A percentile compares a stretch with the other conserved stretches of the same genome.
Evolutionary conservation across 495 filamentous ascomycete species (phyloP).

Genomic region (Thozetella sp.): DNA sequence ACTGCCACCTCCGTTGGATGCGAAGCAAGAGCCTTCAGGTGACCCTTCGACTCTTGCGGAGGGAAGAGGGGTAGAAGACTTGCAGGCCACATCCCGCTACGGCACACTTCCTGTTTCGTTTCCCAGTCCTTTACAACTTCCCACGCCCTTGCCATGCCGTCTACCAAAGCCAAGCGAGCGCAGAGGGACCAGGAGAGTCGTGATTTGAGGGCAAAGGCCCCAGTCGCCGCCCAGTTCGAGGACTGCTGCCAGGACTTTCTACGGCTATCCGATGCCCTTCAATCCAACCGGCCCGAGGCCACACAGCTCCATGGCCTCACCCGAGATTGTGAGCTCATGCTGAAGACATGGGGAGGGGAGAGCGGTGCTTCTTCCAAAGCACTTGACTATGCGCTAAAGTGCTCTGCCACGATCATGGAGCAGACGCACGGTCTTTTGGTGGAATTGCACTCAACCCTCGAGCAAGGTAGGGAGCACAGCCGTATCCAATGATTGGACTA

Average conservation of each 20-base stretch:
- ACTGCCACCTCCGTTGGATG: too few species aligned
- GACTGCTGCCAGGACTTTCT: conserved; percentile 14
- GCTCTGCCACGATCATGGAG: background rate
- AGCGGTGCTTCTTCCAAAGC: conserved; percentile 13
- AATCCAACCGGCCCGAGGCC: conserved; percentile 7
- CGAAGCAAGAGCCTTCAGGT: too few species aligned
- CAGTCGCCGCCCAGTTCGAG: conserved; percentile 20
- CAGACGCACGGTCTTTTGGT: conserved; percentile 7
- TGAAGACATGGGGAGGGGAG: conserved; percentile 15
- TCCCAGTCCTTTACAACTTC: too few species aligned
- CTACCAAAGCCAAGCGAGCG: background rate
- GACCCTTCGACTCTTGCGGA: too few species aligned
- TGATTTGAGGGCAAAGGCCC: conserved; percentile 12
- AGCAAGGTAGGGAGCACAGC: background rate
- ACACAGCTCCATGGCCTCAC: conserved; percentile 4
- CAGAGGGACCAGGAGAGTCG: background rate
- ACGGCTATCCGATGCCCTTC: conserved; percentile 8
- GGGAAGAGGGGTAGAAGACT: too few species aligned
- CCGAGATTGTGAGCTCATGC: conserved; percentile 6
- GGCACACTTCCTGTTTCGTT: too few species aligned
- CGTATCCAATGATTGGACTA: background rate
- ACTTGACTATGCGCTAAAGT: conserved; percentile 13
- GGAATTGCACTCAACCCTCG: conserved; percentile 8
- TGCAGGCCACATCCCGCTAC: background rate
- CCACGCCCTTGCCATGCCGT: background rate